These are phyloP conservation scores for Trypanosoma scelopori DNA, from an alignment of 208 protist species.

Conservation along the genomic window DNA sequence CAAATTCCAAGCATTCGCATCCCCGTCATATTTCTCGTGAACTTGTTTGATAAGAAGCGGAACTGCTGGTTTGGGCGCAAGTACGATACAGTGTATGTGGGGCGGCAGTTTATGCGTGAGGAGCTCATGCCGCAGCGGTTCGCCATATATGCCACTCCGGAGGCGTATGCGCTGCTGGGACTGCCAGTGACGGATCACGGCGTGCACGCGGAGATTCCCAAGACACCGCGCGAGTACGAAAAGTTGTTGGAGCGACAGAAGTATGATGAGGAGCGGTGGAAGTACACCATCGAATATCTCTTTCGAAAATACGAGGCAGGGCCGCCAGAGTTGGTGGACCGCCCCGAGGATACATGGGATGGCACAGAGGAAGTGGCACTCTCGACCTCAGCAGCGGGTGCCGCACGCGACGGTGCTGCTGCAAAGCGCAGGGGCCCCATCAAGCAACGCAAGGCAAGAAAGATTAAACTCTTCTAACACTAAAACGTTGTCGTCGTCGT, in stretches of 20 bases:
- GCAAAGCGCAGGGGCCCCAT: constrained; percentile 70
- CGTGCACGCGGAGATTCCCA: constrained; percentile 84
- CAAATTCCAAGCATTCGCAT: constrained; percentile 72
- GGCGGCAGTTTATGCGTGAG: constrained; percentile 56
- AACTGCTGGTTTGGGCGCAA: constrained; percentile 74
- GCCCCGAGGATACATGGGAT: constrained; percentile 67
- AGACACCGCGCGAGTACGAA: constrained; percentile 70
- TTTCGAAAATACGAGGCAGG: constrained; percentile 85
- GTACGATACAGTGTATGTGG: constrained; percentile 87
- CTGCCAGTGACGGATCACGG: constrained; percentile 76
- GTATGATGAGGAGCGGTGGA: constrained; percentile 89
- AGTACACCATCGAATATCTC: constrained; percentile 89
- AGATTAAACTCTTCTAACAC: constrained; percentile 87
- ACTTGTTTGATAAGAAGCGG: constrained; percentile 74
- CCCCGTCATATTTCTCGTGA: constrained; percentile 85
- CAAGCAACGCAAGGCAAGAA: constrained; percentile 87
- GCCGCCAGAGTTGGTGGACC: constrained; percentile 78
- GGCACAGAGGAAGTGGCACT: constrained; percentile 53
- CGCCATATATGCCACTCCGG: constrained; percentile 86
- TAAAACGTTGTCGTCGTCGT: neutral
- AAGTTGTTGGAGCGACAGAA: constrained; percentile 85
- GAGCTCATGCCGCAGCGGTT: constrained; percentile 85
- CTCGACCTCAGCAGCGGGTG: constrained; percentile 24
- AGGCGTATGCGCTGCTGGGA: constrained; percentile 81
- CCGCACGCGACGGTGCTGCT: constrained; percentile 40